Conservation (phyloP, 2,329 filamentous ascomycete species). For the Pestalotiopsis fici region DNA sequence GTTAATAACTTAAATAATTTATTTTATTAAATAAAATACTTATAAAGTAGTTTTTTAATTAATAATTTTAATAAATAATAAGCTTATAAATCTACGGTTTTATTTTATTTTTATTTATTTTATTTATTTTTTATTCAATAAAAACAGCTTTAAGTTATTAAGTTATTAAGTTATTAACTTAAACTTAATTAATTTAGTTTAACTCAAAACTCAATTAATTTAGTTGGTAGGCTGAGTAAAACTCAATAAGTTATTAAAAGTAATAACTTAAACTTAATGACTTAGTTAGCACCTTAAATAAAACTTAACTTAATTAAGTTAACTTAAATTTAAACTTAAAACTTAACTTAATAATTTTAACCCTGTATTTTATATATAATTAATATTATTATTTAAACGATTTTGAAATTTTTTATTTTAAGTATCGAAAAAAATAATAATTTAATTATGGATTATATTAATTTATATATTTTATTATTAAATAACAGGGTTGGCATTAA, state of each 20-base stretch:
- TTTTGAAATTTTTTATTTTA: no score
- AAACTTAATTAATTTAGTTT: background rate
- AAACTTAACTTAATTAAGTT: background rate
- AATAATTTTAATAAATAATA: background rate
- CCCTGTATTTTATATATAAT: background rate
- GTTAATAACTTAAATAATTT: background rate
- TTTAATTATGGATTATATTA: no score
- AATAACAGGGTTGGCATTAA: no score
- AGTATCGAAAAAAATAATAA: no score
- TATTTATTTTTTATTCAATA: background rate
- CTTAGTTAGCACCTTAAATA: no score
- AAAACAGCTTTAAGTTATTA: no score
- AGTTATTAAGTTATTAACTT: background rate
- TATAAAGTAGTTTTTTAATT: background rate
- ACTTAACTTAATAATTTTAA: background rate
- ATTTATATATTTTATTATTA: no score
- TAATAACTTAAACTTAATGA: no score
- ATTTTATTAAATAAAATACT: background rate
- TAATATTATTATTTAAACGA: no score
- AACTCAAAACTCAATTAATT: background rate
- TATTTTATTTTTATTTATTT: background rate
- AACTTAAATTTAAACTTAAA: background rate
- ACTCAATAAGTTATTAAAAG: background rate
- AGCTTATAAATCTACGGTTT: background rate
- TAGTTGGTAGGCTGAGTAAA: background rate